Evolutionary conservation across 495 filamentous ascomycete genomes (phyloP).

Genomic region (Trichodelitschia bisporula): DNA sequence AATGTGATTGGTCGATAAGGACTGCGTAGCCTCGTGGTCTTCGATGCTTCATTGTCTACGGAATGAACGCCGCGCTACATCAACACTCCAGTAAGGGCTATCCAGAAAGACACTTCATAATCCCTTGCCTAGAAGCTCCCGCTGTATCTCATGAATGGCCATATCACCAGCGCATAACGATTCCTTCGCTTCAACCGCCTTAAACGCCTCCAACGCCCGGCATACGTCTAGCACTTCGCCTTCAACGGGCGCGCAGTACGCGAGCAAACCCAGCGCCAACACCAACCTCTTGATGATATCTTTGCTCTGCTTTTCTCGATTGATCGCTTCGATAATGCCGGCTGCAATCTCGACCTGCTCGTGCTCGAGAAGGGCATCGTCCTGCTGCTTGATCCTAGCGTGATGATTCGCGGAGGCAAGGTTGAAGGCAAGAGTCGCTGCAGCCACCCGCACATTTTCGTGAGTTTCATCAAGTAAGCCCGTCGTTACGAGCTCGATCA

Average conservation of each 20-base stretch:
- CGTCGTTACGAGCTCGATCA: slow-evolving; percentile 21
- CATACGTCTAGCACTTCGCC: too few species aligned
- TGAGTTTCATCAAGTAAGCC: slow-evolving; percentile 29
- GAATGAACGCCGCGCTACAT: too few species aligned
- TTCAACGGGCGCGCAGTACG: slow-evolving; percentile 40
- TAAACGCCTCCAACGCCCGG: too few species aligned
- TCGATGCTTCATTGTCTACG: too few species aligned
- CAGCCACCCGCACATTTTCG: slow-evolving; percentile 39
- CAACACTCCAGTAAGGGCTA: too few species aligned
- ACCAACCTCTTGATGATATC: slow-evolving; percentile 53
- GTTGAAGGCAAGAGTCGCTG: slow-evolving; percentile 66
- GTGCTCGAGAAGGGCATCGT: background rate
- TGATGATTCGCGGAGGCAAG: slow-evolving; percentile 44
- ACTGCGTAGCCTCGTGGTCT: too few species aligned
- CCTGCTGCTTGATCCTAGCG: slow-evolving; percentile 26
- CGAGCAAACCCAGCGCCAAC: slow-evolving; percentile 44
- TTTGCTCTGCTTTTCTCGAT: slow-evolving; percentile 43
- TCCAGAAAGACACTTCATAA: too few species aligned
- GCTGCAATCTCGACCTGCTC: slow-evolving; percentile 36
- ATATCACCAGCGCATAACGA: too few species aligned
- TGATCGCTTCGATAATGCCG: slow-evolving; percentile 56
- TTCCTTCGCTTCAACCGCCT: too few species aligned
- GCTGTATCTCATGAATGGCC: too few species aligned
- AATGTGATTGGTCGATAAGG: too few species aligned
- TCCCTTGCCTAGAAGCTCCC: too few species aligned